phyloP scores from a whole-genome alignment of 495 filamentous ascomycete genomes.

The Tuber magnatum region DNA sequence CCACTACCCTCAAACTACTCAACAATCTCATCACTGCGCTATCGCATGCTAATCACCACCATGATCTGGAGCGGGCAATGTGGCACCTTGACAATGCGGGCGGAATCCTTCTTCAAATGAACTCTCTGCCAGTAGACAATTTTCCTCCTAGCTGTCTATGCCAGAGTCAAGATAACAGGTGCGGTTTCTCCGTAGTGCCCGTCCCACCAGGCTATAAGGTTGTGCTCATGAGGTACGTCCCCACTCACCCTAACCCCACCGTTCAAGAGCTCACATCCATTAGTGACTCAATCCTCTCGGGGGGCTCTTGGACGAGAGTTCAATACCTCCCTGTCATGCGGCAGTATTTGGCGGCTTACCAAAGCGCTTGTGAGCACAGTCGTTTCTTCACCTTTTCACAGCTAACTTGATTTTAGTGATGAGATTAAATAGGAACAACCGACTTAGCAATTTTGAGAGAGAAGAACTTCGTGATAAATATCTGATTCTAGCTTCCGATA shows the following conservation, averaged over 20 bases:
- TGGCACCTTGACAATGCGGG: conserved; percentile 33
- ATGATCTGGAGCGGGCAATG: conserved; percentile 4
- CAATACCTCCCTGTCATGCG: background rate
- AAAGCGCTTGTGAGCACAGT: background rate
- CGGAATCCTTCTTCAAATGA: conserved; percentile 12
- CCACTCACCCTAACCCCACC: background rate
- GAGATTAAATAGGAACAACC: background rate
- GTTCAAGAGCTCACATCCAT: background rate
- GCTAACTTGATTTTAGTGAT: background rate
- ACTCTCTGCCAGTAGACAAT: background rate
- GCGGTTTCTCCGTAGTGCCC: conserved; percentile 14
- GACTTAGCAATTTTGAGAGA: background rate
- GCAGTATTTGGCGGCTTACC: background rate
- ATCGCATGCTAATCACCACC: background rate
- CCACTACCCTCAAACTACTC: background rate
- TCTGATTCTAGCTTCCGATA: background rate
- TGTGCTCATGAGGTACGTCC: conserved; percentile 24
- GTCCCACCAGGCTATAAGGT: conserved; percentile 12
- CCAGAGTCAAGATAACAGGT: background rate
- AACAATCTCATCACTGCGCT: background rate
- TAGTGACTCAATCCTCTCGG: background rate
- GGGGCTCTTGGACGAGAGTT: background rate
- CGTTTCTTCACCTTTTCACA: background rate
- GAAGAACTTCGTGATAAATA: background rate
- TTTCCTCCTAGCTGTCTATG: background rate